Evolutionary conservation across 495 filamentous ascomycete genomes (phyloP).

Genomic region (Penicillium paradoxum): DNA sequence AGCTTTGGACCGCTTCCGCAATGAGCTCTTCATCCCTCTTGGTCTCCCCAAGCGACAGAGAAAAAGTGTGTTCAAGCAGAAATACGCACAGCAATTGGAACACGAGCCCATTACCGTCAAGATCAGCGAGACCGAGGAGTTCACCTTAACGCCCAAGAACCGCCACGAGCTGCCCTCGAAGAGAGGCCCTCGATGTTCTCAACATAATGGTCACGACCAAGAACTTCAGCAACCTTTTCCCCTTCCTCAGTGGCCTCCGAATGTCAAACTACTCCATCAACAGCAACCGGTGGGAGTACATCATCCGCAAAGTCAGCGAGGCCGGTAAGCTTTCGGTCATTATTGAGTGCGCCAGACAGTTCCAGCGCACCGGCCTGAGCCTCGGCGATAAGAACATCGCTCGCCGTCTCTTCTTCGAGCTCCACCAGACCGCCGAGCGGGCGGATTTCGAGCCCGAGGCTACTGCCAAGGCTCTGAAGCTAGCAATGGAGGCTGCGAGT

Average conservation of each 20-base stretch:
- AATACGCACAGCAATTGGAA: slow-evolving; percentile 47
- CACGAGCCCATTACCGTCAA: slow-evolving; percentile 57
- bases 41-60: slow-evolving; percentile 54
- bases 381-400: slow-evolving; percentile 40
- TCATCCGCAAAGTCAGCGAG: slow-evolving; percentile 37
- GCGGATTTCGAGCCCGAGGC: slow-evolving; percentile 37
- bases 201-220: slow-evolving; percentile 47
- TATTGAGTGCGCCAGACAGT: slow-evolving; percentile 48
- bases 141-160: slow-evolving; percentile 50
- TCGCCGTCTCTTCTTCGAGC: slow-evolving; percentile 42
- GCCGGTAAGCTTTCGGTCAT: slow-evolving; percentile 42
- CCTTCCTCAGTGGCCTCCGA: slow-evolving; percentile 53
- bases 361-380: slow-evolving; percentile 44
- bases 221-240: slow-evolving; percentile 59
- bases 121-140: slow-evolving; percentile 51
- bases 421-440: slow-evolving; percentile 46
- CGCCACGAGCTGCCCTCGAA: slow-evolving; percentile 31
- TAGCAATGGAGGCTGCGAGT: slow-evolving; percentile 46
- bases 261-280: slow-evolving; percentile 36
- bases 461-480: slow-evolving; percentile 31
- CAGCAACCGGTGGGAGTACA: slow-evolving; percentile 25
- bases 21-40: slow-evolving; percentile 59
- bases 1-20: slow-evolving; percentile 51
- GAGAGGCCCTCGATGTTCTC: slow-evolving; percentile 26
- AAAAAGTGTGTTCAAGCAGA: slow-evolving; percentile 48